Evolutionary conservation across 352 stramenopile species (phyloP).

Genomic region (Phytophthora crassamura): DNA sequence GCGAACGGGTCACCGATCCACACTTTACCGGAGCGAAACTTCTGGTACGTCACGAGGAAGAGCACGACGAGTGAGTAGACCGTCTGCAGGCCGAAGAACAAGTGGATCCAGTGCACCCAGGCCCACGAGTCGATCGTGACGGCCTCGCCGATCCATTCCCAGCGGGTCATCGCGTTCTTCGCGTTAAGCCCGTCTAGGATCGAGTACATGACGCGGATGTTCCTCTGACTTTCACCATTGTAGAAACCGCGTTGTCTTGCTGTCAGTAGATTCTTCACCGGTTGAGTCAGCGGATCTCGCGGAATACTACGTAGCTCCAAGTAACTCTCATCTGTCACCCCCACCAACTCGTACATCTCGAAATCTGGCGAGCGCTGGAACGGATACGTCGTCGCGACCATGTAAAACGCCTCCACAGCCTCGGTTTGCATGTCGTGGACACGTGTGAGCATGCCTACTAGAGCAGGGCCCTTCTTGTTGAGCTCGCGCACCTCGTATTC

Average conservation of each 20-base stretch:
- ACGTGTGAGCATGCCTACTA: constrained; percentile 25
- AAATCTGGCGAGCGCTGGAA: constrained; percentile 35
- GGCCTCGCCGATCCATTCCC: constrained; percentile 23
- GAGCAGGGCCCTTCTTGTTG: constrained; percentile 19
- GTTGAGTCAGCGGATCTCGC: not conserved
- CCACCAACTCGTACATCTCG: constrained; percentile 26
- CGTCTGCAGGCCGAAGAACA: constrained; percentile 36
- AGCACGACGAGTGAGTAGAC: constrained; percentile 33
- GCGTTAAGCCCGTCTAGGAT: not conserved
- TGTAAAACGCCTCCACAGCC: constrained; percentile 20
- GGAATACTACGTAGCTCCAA: constrained; percentile 26
- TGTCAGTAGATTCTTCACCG: constrained; percentile 33
- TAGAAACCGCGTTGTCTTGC: constrained; percentile 35
- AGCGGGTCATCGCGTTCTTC: constrained; percentile 2
- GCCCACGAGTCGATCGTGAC: constrained; percentile 32
- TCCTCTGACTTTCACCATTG: constrained; percentile 33
- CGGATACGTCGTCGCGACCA: constrained; percentile 33
- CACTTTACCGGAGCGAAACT: constrained; percentile 30
- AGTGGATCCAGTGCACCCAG: constrained; percentile 43
- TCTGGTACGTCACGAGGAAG: constrained; percentile 33
- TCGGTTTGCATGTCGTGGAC: constrained; percentile 23
- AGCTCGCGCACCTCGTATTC: constrained; percentile 23
- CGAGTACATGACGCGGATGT: constrained; percentile 25
- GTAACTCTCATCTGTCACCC: constrained; percentile 15
- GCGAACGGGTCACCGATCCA: constrained; percentile 52